Base-by-base conservation (phyloP, 2,329 filamentous ascomycete genomes). In the Amauroascus verrucosus region DNA sequence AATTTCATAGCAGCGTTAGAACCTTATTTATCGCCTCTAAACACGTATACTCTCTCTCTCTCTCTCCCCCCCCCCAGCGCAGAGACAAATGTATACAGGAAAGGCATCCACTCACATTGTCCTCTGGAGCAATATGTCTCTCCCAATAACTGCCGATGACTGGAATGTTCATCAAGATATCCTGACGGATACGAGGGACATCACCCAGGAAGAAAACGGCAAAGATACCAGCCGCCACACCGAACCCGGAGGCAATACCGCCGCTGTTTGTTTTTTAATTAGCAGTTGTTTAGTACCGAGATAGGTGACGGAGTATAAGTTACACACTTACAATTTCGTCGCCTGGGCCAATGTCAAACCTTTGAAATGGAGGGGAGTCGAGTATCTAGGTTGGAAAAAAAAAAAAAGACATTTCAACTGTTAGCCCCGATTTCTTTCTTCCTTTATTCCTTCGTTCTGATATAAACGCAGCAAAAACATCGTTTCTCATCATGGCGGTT, bases 121-220 rank as follows among this genome's bases (percentile, higher is more conserved):
- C 81, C 74, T 83, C 80, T 18, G 80, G 77, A 57, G 80, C 69
- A 60, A 83, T 71, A 66, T 78, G 75, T 57, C 74, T 70, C 62
- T 77, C 69, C 65, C 76, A 83, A 69, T 78, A 80, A 53, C 68
- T 65, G 58, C 77, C 77, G 48, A 83, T 69, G 59, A 82, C 66
- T 6, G 81, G 81, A 24, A 83, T 62, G 70, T 81, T 77, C 68
- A 76, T 73, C 65, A 82, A 72, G 60, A 84, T 80, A 64, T 84
- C 81, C 61, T 77, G 74, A 64, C 79, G 73, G 44, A 84, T 78
- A 63, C 75, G 76, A 56, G 81, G 81, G 24, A 84, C 74, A 61
- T 82, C 80, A 61, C 78, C 77, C 70, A 83, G 79, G 75, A 84
- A 81, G 72, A 80, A 83, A 61, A 84, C 65, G 35, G 77, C 78